Conservation (phyloP, 2,329 filamentous ascomycete genomes). For the Fusarium lateritium region DNA sequence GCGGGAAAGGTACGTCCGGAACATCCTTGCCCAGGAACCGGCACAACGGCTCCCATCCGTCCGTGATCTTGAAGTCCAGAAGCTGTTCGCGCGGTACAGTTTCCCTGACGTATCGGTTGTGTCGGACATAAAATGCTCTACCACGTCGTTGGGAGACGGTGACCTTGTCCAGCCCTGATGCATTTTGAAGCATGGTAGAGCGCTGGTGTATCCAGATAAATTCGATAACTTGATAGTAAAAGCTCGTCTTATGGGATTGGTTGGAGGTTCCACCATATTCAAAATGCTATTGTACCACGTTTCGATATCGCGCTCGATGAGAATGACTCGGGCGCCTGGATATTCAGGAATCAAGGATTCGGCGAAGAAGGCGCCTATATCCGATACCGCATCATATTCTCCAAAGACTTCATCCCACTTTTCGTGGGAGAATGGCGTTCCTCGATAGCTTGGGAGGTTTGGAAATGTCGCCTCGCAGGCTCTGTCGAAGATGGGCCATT, state of each 20-base stretch:
- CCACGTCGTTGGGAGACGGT: neutral
- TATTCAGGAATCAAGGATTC: slow-evolving; percentile 49
- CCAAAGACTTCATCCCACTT: slow-evolving; percentile 49
- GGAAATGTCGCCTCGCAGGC: slow-evolving; percentile 32
- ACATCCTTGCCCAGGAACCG: slow-evolving; percentile 52
- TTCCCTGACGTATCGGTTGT: slow-evolving; percentile 48
- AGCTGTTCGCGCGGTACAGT: slow-evolving; percentile 44
- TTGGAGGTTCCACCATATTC: neutral
- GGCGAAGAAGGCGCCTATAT: slow-evolving; percentile 45
- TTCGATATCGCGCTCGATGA: slow-evolving; percentile 49
- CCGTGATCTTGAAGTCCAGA: slow-evolving; percentile 49
- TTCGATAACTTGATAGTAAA: neutral
- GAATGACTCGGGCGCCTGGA: slow-evolving; percentile 51
- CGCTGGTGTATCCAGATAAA: slow-evolving; percentile 8
- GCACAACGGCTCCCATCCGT: slow-evolving; percentile 55
- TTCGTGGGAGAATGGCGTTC: slow-evolving; percentile 28
- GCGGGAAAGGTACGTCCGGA: slow-evolving; percentile 50
- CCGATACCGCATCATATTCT: slow-evolving; percentile 47
- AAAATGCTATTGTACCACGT: slow-evolving; percentile 48
- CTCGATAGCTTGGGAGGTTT: slow-evolving; percentile 37
- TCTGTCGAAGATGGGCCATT: slow-evolving; percentile 32
- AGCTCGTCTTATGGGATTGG: neutral
- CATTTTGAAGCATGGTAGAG: slow-evolving; percentile 17
- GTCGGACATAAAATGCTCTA: slow-evolving; percentile 46
- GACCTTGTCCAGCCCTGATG: slow-evolving; percentile 29